These are phyloP conservation scores for Ogataea methanolica DNA, from an alignment of 805 yeast genomes.

Conservation along the genomic window DNA sequence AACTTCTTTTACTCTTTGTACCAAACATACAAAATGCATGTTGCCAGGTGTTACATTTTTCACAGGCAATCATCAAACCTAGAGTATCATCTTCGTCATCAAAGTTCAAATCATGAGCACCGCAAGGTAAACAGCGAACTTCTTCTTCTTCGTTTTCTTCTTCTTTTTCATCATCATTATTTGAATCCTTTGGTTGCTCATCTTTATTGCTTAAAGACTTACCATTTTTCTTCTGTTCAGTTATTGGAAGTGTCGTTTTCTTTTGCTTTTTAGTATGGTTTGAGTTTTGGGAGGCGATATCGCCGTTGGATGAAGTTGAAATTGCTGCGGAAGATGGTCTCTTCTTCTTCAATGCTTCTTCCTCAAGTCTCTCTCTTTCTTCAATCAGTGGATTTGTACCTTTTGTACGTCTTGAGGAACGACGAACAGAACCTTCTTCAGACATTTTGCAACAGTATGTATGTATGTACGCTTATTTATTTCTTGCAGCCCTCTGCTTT, in stretches of 20 bases:
- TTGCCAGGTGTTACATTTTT: slow-evolving; percentile 66
- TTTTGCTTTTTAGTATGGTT: slow-evolving; percentile 2
- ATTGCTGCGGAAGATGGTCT: slow-evolving; percentile 3
- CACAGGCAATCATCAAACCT: slow-evolving; percentile 65
- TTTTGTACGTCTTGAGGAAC: slow-evolving; percentile 39
- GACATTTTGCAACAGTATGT: slow-evolving; percentile 1
- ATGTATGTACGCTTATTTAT: no score
- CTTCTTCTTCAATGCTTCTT: slow-evolving; percentile 9
- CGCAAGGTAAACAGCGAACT: slow-evolving; percentile 60
- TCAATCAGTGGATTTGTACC: slow-evolving; percentile 35
- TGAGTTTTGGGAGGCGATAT: background rate
- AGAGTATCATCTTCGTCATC: slow-evolving; percentile 49
- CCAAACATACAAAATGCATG: slow-evolving; percentile 62
- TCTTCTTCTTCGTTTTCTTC: slow-evolving; percentile 34
- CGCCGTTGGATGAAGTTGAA: background rate
- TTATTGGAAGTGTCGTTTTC: slow-evolving; percentile 4
- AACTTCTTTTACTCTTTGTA: slow-evolving; percentile 27
- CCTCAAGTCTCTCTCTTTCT: slow-evolving; percentile 15
- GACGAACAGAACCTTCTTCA: slow-evolving; percentile 26
- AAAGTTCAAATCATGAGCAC: slow-evolving; percentile 52
- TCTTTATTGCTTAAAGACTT: slow-evolving; percentile 8
- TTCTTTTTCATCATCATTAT: slow-evolving; percentile 1
- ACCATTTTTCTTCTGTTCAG: slow-evolving; percentile 6
- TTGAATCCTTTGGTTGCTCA: slow-evolving; percentile 15
- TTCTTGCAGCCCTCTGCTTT: no score